phyloP scores from a whole-genome alignment of 345 rosid species.

The Salix brachista region DNA sequence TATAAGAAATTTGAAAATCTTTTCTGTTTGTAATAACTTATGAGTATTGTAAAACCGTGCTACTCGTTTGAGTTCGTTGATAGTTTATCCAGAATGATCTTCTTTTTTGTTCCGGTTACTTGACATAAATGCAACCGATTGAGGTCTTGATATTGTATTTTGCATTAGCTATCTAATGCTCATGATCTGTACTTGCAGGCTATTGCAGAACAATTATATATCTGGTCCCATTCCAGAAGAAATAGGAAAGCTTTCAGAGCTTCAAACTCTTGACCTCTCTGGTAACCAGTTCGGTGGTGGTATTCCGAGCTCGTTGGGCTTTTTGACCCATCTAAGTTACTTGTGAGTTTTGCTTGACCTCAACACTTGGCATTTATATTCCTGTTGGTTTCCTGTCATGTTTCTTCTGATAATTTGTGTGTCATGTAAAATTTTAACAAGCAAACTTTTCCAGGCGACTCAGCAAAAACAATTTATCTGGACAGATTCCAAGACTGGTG shows the following conservation, averaged over 20 bases:
- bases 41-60: background rate
- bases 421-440: constrained; percentile 20
- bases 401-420: constrained; percentile 11
- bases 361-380: constrained; percentile 2
- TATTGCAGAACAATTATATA: constrained; percentile 62
- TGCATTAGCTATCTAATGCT: background rate
- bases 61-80: background rate
- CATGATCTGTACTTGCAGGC: constrained; percentile 29
- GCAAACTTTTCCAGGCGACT: constrained; percentile 63
- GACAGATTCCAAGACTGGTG: constrained; percentile 62
- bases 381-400: background rate
- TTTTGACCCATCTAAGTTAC: constrained; percentile 65
- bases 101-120: background rate
- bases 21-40: background rate
- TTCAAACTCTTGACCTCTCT: constrained; percentile 82
- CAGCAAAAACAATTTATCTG: constrained; percentile 66
- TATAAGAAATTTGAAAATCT: background rate
- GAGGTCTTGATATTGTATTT: background rate
- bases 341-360: constrained; percentile 59
- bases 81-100: background rate
- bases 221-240: constrained; percentile 66
- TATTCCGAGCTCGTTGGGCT: constrained; percentile 81
- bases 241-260: constrained; percentile 64
- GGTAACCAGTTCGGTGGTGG: constrained; percentile 69
- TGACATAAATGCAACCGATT: background rate